Conservation (phyloP, 2,329 filamentous ascomycete genomes). For the Albifimbria verrucaria region DNA sequence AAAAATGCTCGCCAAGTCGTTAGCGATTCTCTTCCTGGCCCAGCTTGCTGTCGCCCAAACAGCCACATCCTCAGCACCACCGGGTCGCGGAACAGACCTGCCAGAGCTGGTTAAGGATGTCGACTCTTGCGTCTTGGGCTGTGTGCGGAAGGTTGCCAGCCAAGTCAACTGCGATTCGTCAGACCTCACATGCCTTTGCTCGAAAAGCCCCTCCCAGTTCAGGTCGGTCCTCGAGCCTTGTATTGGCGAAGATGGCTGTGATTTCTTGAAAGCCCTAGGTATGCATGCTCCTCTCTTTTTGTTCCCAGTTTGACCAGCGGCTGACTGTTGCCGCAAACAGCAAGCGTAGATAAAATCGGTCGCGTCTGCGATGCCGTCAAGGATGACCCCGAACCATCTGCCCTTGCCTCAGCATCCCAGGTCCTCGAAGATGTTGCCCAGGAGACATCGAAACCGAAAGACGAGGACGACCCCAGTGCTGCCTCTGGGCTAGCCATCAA, state of each 20-base stretch:
- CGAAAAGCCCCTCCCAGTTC: background rate
- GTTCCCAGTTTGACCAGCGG: background rate
- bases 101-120: background rate
- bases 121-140: background rate
- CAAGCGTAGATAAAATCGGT: background rate
- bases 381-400: background rate
- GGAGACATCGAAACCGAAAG: background rate
- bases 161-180: background rate
- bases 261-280: background rate
- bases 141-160: background rate
- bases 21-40: background rate
- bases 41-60: background rate
- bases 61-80: background rate
- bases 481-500: background rate
- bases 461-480: background rate
- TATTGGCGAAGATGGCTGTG: background rate
- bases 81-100: background rate
- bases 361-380: background rate
- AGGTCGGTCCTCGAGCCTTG: background rate
- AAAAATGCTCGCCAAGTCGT: background rate
- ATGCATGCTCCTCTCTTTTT: background rate
- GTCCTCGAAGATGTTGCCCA: background rate
- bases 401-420: background rate
- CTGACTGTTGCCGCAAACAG: background rate
- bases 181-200: background rate